A percentile compares a stretch with the other conserved stretches of the same genome.
Evolutionary conservation across 164 flowering plant genomes (phyloP).

Genomic region (Tinospora cordifolia): DNA sequence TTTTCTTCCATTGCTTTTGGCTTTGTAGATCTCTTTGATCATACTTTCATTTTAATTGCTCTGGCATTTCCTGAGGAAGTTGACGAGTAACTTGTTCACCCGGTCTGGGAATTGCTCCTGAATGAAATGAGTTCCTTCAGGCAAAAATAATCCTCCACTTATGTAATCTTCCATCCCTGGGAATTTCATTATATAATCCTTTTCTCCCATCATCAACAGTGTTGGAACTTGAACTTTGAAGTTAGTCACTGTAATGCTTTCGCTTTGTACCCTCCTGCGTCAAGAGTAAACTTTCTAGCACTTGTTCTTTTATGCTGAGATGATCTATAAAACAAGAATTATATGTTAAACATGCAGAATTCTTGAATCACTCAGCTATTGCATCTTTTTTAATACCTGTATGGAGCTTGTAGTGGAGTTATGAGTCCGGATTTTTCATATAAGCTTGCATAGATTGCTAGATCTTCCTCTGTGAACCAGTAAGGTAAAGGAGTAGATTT

Average conservation of each 20-base stretch:
- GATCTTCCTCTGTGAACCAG: constrained; percentile 54
- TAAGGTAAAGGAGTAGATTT: constrained; percentile 44
- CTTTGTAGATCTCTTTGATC: neutral
- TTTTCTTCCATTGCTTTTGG: no score
- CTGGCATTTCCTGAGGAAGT: constrained; percentile 27
- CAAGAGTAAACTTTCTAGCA: no score
- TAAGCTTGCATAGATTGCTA: constrained; percentile 29
- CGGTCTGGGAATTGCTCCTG: constrained; percentile 51
- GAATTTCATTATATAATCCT: constrained; percentile 42
- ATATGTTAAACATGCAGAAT: neutral
- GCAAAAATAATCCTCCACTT: constrained; percentile 31
- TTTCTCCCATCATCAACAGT: constrained; percentile 51
- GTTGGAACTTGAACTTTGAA: constrained; percentile 35
- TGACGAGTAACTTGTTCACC: constrained; percentile 38
- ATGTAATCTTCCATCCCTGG: constrained; percentile 48
- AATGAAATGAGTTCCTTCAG: constrained; percentile 52
- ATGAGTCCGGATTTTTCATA: constrained; percentile 52
- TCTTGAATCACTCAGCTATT: no score
- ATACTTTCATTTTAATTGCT: neutral
- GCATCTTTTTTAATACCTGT: constrained; percentile 32
- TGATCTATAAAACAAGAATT: neutral
- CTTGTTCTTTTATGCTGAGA: no score
- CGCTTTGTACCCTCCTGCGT: no score
- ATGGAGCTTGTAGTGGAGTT: constrained; percentile 48
- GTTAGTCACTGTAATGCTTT: constrained; percentile 11